These are phyloP conservation scores for Lentinula raphanica DNA, from an alignment of 768 basidiomycete genomes.

Conservation along the genomic window DNA sequence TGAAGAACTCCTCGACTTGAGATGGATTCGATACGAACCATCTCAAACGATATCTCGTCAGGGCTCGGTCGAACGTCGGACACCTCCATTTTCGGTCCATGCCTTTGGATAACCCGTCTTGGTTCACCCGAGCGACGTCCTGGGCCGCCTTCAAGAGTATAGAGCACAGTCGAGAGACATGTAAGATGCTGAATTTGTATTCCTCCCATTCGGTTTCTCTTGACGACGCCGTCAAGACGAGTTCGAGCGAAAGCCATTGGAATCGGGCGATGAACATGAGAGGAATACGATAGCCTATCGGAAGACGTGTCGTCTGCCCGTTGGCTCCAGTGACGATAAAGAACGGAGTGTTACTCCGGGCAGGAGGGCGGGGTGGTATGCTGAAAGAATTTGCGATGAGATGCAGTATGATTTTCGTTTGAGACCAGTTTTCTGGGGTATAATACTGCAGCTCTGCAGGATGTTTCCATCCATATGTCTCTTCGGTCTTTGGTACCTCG, in stretches of 20 bases:
- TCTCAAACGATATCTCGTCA: conserved; percentile 35
- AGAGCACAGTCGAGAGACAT: conserved; percentile 34
- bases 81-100: conserved; percentile 35
- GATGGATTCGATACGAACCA: conserved; percentile 35
- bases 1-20: conserved; percentile 35
- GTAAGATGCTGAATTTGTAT: conserved; percentile 38
- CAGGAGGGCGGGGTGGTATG: conserved; percentile 22
- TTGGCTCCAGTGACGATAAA: conserved; percentile 12
- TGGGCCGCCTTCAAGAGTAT: conserved; percentile 30
- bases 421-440: conserved; percentile 25
- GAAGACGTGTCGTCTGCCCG: conserved; percentile 21
- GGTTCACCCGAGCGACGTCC: conserved; percentile 3
- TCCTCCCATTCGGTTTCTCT: conserved; percentile 35
- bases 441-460: conserved; percentile 36
- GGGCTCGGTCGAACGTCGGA: conserved; percentile 35
- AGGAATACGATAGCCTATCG: conserved; percentile 36
- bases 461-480: conserved; percentile 26
- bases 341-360: conserved; percentile 9
- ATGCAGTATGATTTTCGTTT: conserved; percentile 27
- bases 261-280: conserved; percentile 42
- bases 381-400: conserved; percentile 30
- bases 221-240: conserved; percentile 30
- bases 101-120: conserved; percentile 8
- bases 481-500: background rate
- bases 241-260: conserved; percentile 35